Percentiles rank a stretch among this genome's conserved stretches.
These are phyloP conservation scores for Cystofilobasidium ferigula DNA, from an alignment of 768 basidiomycete genomes.

Conservation along the genomic window DNA sequence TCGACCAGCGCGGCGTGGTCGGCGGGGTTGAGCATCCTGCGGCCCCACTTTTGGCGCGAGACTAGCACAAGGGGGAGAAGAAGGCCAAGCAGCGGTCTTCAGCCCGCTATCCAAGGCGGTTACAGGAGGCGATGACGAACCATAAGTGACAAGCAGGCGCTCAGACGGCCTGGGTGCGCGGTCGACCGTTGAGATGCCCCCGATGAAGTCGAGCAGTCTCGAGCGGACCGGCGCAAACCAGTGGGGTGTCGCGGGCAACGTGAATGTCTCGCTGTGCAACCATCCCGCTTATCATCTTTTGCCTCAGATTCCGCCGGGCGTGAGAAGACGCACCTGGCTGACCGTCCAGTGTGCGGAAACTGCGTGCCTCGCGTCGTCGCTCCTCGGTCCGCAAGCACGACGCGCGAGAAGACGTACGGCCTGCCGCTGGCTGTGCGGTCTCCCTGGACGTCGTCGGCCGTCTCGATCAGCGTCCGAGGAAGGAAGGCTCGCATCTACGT, in stretches of 20 bases:
- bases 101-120: neutral
- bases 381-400: slow-evolving; percentile 73
- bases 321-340: slow-evolving; percentile 43
- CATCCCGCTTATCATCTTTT: neutral
- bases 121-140: neutral
- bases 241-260: slow-evolving; percentile 57
- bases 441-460: slow-evolving; percentile 60
- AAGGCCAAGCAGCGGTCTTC: too few relatives aligned
- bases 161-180: too few relatives aligned
- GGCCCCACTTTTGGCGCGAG: slow-evolving; percentile 75
- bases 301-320: neutral
- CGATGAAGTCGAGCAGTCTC: slow-evolving; percentile 62
- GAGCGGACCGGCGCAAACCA: slow-evolving; percentile 74
- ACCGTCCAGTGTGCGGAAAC: slow-evolving; percentile 61
- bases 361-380: slow-evolving; percentile 64
- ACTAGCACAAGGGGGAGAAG: slow-evolving; percentile 41
- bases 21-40: slow-evolving; percentile 63
- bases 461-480: slow-evolving; percentile 70
- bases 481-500: slow-evolving; percentile 69
- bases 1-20: slow-evolving; percentile 69
- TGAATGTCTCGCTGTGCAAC: slow-evolving; percentile 50
- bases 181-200: slow-evolving; percentile 38
- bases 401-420: slow-evolving; percentile 72
- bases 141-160: slow-evolving; percentile 73
- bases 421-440: slow-evolving; percentile 62